Percentiles rank a stretch among this genome's conserved stretches.
Conservation (phyloP, 768 basidiomycete species). For the Pleurotus sapidus region DNA sequence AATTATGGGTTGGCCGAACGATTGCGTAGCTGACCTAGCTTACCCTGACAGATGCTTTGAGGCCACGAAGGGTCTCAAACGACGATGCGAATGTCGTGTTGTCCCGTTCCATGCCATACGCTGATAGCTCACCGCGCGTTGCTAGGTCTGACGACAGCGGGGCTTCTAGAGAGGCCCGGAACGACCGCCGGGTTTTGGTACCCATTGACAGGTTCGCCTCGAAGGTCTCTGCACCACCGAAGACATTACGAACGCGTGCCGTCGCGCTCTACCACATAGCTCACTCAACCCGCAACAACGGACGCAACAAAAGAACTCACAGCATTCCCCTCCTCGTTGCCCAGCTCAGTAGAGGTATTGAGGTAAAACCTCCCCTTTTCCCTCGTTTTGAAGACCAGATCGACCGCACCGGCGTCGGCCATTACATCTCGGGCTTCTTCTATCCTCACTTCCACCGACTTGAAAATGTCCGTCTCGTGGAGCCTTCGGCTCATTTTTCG, state of each 20-base stretch:
- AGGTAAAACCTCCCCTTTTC: slow-evolving; percentile 78
- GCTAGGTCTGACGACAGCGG: slow-evolving; percentile 62
- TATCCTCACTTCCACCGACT: slow-evolving; percentile 58
- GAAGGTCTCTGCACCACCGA: slow-evolving; percentile 89
- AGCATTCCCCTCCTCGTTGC: slow-evolving; percentile 92
- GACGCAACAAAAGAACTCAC: slow-evolving; percentile 43
- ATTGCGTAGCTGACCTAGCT: slow-evolving; percentile 47
- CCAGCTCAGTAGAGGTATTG: slow-evolving; percentile 86
- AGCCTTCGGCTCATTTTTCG: slow-evolving; percentile 65
- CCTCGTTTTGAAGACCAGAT: slow-evolving; percentile 73
- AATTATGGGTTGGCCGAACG: slow-evolving; percentile 8
- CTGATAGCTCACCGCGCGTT: slow-evolving; percentile 66
- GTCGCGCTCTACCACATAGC: slow-evolving; percentile 56
- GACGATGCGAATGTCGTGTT: slow-evolving; percentile 75
- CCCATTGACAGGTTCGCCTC: slow-evolving; percentile 82
- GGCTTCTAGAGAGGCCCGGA: slow-evolving; percentile 62
- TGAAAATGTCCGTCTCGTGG: slow-evolving; percentile 75
- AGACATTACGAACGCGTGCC: slow-evolving; percentile 79
- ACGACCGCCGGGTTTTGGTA: slow-evolving; percentile 83
- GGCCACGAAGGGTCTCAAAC: slow-evolving; percentile 60
- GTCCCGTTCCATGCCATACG: slow-evolving; percentile 78
- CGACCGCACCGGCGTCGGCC: slow-evolving; percentile 61
- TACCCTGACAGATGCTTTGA: slow-evolving; percentile 72
- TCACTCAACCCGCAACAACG: not conserved
- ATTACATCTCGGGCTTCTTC: slow-evolving; percentile 53